A percentile compares a stretch with the other conserved stretches of the same genome.
Conservation (phyloP, 495 filamentous ascomycete genomes). For the Aspergillus taichungensis region DNA sequence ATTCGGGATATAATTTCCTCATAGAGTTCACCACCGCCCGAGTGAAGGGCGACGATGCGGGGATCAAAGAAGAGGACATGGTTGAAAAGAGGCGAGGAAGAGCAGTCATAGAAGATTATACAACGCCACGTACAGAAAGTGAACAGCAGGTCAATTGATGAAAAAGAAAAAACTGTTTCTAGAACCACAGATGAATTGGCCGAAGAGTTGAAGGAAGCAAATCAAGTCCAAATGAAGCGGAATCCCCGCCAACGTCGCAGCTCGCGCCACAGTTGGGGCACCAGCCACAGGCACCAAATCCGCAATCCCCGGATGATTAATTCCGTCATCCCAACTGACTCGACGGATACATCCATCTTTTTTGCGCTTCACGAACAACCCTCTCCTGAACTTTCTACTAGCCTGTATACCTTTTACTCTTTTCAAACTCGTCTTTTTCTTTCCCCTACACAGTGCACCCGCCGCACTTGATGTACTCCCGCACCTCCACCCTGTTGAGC, state of each 20-base stretch:
- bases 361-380: slow-evolving; percentile 1
- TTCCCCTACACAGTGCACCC: neutral
- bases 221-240: neutral
- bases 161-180: neutral
- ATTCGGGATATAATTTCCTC: slow-evolving; percentile 76
- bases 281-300: neutral
- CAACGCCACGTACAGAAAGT: neutral
- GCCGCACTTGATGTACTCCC: slow-evolving; percentile 36
- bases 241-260: slow-evolving; percentile 1
- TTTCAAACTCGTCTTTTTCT: neutral
- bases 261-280: slow-evolving; percentile 9
- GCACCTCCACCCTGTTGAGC: slow-evolving; percentile 30
- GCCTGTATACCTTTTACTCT: neutral
- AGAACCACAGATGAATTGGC: neutral
- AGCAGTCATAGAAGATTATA: slow-evolving; percentile 8
- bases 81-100: slow-evolving; percentile 20
- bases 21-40: slow-evolving; percentile 72
- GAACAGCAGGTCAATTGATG: neutral
- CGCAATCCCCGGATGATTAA: slow-evolving; percentile 1
- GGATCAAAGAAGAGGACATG: slow-evolving; percentile 21
- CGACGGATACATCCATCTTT: neutral
- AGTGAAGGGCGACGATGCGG: slow-evolving; percentile 57
- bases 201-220: neutral
- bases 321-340: slow-evolving; percentile 7
- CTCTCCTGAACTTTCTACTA: neutral